Conservation (phyloP, 2,329 filamentous ascomycete genomes). For the Raffaelea albimanens region DNA sequence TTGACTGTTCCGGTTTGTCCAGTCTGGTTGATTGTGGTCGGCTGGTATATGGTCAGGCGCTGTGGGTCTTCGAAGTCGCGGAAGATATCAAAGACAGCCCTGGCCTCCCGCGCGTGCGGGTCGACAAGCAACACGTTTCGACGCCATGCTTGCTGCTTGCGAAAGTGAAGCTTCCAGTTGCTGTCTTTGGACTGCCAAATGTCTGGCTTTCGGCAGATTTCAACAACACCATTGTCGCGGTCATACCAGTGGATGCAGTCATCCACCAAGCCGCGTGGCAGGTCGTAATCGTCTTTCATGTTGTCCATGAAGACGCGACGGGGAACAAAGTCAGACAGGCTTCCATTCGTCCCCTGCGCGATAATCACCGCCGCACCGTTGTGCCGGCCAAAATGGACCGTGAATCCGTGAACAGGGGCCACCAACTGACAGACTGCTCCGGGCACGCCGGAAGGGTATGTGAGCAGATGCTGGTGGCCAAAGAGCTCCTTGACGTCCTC, state of each 20-base stretch:
- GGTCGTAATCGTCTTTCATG: conserved; percentile 31
- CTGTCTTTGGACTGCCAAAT: conserved; percentile 16
- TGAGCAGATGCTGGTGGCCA: conserved; percentile 38
- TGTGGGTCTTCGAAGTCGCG: conserved; percentile 34
- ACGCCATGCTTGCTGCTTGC: conserved; percentile 8
- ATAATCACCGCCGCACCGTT: conserved; percentile 24
- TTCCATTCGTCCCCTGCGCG: not conserved
- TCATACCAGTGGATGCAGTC: conserved; percentile 54
- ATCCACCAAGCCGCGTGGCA: conserved; percentile 40
- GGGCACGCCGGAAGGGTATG: conserved; percentile 37
- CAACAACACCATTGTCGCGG: conserved; percentile 26
- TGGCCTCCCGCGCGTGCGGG: conserved; percentile 31
- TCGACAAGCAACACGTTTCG: conserved; percentile 32
- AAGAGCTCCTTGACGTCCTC: conserved; percentile 40
- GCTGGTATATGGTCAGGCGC: conserved; percentile 37
- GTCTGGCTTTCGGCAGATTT: conserved; percentile 30
- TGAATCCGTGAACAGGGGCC: conserved; percentile 26
- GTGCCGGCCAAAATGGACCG: conserved; percentile 47
- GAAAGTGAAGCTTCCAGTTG: conserved; percentile 26
- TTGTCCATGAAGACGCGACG: conserved; percentile 4
- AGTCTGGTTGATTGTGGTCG: conserved; percentile 6
- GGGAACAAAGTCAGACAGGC: conserved; percentile 5
- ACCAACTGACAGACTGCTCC: conserved; percentile 41
- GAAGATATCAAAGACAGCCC: conserved; percentile 34
- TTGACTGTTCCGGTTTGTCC: conserved; percentile 17